phyloP scores from a whole-genome alignment of 208 protist genomes.

The Acanthamoeba healyi region DNA sequence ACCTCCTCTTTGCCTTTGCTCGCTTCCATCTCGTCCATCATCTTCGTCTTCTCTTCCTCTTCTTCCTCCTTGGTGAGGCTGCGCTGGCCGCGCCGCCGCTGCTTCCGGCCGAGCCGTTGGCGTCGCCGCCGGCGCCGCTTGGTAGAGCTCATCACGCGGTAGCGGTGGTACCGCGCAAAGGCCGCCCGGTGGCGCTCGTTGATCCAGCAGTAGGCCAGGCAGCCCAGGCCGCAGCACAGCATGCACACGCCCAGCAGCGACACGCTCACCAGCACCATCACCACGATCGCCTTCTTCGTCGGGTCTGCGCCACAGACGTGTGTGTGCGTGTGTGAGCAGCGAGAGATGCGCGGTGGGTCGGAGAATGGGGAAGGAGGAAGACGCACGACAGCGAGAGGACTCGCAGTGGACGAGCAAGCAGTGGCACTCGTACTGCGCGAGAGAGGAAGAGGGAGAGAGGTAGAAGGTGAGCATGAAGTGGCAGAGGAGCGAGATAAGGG shows the following conservation, averaged over 20 bases:
- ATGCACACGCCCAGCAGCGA: background rate
- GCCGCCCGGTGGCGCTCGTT: background rate
- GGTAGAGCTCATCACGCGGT: background rate
- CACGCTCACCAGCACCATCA: background rate
- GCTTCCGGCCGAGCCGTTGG: too few species aligned
- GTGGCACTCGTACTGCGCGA: background rate
- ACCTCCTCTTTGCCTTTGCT: background rate
- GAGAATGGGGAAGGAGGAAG: background rate
- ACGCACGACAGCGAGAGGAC: background rate
- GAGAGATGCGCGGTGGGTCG: too few species aligned
- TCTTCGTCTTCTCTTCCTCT: slow-evolving; percentile 3
- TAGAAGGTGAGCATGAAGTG: background rate
- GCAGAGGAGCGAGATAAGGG: background rate
- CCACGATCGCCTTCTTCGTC: background rate
- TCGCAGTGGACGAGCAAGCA: background rate
- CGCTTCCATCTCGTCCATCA: background rate
- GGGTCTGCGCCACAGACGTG: background rate
- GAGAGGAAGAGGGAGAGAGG: background rate
- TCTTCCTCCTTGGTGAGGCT: background rate
- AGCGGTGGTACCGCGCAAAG: background rate
- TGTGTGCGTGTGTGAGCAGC: too few species aligned
- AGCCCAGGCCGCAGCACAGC: background rate
- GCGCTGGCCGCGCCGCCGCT: background rate
- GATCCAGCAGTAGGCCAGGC: slow-evolving; percentile 10
- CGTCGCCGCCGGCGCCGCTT: background rate